Base-by-base conservation (phyloP, 139 green algal species). In the Micromonas commoda region DNA sequence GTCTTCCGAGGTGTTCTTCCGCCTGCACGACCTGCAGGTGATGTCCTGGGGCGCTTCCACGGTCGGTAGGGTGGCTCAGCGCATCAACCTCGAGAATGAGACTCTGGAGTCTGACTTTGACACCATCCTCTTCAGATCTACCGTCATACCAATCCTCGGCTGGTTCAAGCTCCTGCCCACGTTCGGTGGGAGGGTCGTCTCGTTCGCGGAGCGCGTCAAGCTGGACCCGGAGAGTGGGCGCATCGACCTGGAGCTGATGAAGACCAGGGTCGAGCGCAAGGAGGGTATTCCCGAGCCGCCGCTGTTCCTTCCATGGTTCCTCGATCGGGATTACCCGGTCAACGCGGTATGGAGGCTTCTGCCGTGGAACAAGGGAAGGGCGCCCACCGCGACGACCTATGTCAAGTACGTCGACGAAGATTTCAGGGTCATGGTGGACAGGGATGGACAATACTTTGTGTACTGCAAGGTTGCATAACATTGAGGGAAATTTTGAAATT, bases 101-200 rank as follows among this genome's bases (percentile, higher is more conserved):
- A 37, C 37, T 52, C 31, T 84, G 1, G n/a, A 38, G 26, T 74
- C 45, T 2, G 29, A 68, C 3, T 84, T 84, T 39, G 79, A 84
- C 53, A 84, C 79, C 32, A 84, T 80, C 51, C 64, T 84, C 4
- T 84, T 84, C 52, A n/a, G 24, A 6, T 61, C 77, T 29, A 84
- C 79, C 0, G 73, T 80, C 0, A 80, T 84, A 24, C 79, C 79
- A 51, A 80, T 84, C 72, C 35, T 84, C 34, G 79, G 79, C 2
- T 84, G 72, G 73, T 80, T 80, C 67, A 84, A 84, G 72, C 79
- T 84, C 23, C 65, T 84, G 38, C 79, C 79, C 16, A 84, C 79
- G 24, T 84, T 84, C 37, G 79, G 79, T 1, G 79, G 72, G 24
- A 33, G 73, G 2, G 72, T 84, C 1, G 24, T 79, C 20, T 71